Evolutionary conservation across 257 asterid species (phyloP).

Genomic region (Solanum pinnatisectum): DNA sequence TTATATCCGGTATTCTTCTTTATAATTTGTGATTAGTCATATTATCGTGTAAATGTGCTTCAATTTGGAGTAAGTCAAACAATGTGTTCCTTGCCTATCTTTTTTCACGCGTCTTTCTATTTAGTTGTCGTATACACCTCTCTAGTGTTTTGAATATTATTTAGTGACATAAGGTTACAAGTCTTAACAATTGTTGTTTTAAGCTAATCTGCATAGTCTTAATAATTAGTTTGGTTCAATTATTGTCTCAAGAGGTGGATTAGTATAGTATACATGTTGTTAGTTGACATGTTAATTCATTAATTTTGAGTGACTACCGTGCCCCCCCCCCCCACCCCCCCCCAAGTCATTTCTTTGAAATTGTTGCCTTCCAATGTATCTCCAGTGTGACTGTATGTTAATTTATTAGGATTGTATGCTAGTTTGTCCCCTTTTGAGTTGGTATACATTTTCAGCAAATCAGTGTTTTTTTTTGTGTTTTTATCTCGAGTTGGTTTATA

Average conservation of each 20-base stretch:
- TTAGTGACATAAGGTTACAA: background rate
- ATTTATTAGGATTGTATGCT: background rate
- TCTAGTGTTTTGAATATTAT: background rate
- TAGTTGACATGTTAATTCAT: background rate
- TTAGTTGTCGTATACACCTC: background rate
- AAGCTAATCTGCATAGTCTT: background rate
- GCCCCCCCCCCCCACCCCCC: background rate
- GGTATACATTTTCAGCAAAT: too few relatives aligned
- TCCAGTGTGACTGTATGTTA: background rate
- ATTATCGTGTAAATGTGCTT: background rate
- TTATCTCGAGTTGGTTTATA: background rate
- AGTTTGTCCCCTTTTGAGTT: background rate
- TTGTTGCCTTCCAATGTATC: background rate
- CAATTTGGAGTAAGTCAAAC: background rate
- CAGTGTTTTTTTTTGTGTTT: too few relatives aligned
- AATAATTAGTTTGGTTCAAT: background rate
- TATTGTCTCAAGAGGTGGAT: background rate
- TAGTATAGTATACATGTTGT: too few relatives aligned
- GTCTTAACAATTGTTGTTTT: background rate
- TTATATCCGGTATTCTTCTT: background rate
- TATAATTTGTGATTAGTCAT: background rate
- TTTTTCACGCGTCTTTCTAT: background rate
- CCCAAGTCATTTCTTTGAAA: too few relatives aligned
- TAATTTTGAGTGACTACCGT: background rate
- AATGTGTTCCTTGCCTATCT: background rate